A percentile compares a stretch with the other conserved stretches of the same genome.
phyloP scores from a whole-genome alignment of 2,329 filamentous ascomycete genomes.

The Nemania sp. region DNA sequence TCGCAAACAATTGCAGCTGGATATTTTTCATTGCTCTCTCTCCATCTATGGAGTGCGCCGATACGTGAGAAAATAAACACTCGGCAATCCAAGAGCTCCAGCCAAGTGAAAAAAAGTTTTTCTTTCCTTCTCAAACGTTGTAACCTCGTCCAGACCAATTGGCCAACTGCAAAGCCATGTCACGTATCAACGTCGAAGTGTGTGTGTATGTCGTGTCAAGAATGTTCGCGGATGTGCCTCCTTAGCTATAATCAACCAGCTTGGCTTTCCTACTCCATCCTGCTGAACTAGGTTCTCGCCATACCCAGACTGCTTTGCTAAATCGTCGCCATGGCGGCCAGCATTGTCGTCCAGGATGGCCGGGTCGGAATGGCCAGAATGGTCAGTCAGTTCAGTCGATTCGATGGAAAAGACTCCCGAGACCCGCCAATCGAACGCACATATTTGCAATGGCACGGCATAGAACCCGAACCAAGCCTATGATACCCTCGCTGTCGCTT shows the following conservation, averaged over 20 bases:
- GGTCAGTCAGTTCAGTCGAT: conserved; percentile 6
- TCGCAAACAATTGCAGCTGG: no score
- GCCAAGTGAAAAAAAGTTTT: conserved; percentile 28
- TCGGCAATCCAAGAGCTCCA: background rate
- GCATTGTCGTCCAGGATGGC: conserved; percentile 1
- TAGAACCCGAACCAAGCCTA: conserved; percentile 4
- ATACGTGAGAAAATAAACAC: conserved; percentile 8
- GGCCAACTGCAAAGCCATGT: conserved; percentile 26
- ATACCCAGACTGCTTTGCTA: no score
- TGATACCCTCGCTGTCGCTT: conserved; percentile 10
- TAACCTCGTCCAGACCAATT: conserved; percentile 22
- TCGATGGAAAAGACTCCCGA: conserved; percentile 1
- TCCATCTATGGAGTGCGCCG: conserved; percentile 16
- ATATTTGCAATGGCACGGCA: conserved; percentile 2
- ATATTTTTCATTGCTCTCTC: background rate
- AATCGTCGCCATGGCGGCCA: conserved; percentile 3
- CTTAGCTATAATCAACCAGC: conserved; percentile 19
- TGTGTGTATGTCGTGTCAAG: conserved; percentile 25
- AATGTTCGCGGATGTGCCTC: background rate
- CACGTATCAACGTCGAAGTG: conserved; percentile 18
- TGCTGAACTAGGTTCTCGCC: background rate
- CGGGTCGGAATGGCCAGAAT: background rate
- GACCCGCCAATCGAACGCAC: conserved; percentile 21
- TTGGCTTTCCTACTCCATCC: conserved; percentile 7
- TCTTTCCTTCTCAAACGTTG: conserved; percentile 4